These are phyloP conservation scores for Paramecium primaurelia DNA, from an alignment of 73 alveolate genomes.

Conservation along the genomic window DNA sequence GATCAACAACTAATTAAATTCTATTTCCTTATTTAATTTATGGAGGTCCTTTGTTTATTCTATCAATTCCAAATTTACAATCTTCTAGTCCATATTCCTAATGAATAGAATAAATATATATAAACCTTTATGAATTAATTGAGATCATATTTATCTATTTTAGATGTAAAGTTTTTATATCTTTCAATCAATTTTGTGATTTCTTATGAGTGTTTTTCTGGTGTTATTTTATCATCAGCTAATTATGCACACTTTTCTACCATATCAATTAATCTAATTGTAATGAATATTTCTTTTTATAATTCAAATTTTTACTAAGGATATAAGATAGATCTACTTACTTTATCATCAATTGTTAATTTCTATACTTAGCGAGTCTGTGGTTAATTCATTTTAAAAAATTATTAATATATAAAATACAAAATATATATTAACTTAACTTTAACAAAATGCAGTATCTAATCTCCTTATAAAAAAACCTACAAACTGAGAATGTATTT, in stretches of 20 bases:
- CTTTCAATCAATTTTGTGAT: slow-evolving; percentile 12
- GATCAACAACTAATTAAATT: not conserved
- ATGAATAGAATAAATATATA: not conserved
- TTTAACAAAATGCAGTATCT: not conserved
- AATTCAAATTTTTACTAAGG: slow-evolving; percentile 20
- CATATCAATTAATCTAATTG: slow-evolving; percentile 40
- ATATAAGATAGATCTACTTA: not conserved
- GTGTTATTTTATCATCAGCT: slow-evolving; percentile 41
- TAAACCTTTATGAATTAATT: not conserved
- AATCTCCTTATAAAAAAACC: not conserved
- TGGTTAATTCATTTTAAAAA: not conserved
- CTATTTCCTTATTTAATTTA: not conserved
- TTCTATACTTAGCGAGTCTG: not conserved
- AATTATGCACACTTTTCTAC: slow-evolving; percentile 52
- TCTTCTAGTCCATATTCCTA: slow-evolving; percentile 41
- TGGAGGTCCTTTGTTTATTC: slow-evolving; percentile 29
- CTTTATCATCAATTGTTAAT: slow-evolving; percentile 18
- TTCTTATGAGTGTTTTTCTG: not conserved
- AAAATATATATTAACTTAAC: not conserved
- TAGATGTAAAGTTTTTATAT: not conserved
- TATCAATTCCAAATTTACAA: slow-evolving; percentile 38
- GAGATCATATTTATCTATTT: not conserved
- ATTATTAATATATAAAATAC: not conserved
- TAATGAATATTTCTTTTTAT: slow-evolving; percentile 4
- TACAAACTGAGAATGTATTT: not conserved